A percentile compares a stretch with the other conserved stretches of the same genome.
These are phyloP conservation scores for Cyberlindnera xylosilytica DNA, from an alignment of 805 yeast genomes.

Conservation along the genomic window DNA sequence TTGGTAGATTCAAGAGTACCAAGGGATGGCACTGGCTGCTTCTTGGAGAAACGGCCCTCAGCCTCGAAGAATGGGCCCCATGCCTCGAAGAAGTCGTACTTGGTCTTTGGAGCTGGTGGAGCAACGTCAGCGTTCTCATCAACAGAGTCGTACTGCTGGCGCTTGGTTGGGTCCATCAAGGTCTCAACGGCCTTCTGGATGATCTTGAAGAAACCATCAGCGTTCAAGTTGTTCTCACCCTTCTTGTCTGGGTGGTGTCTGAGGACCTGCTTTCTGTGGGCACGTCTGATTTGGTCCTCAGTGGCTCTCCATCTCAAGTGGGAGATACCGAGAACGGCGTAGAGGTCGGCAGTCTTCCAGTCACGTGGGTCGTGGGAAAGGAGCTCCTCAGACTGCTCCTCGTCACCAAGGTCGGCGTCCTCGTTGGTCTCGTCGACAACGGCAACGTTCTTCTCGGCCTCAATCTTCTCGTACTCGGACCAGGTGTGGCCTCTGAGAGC, in stretches of 20 bases:
- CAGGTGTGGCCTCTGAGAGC: slow-evolving; percentile 95
- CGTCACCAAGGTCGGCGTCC: slow-evolving; percentile 64
- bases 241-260: slow-evolving; percentile 98
- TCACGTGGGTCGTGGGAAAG: slow-evolving; percentile 93
- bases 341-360: slow-evolving; percentile 96
- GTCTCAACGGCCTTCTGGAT: slow-evolving; percentile 96
- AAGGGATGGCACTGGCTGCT: slow-evolving; percentile 80
- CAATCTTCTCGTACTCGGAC: slow-evolving; percentile 94
- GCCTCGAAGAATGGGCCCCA: slow-evolving; percentile 91
- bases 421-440: slow-evolving; percentile 56
- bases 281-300: slow-evolving; percentile 89
- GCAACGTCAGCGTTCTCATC: slow-evolving; percentile 82
- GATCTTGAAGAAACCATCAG: slow-evolving; percentile 96
- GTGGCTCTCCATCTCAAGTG: slow-evolving; percentile 89
- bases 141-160: slow-evolving; percentile 94
- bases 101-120: slow-evolving; percentile 65
- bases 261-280: slow-evolving; percentile 94
- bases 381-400: slow-evolving; percentile 65
- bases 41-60: slow-evolving; percentile 90
- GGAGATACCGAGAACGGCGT: slow-evolving; percentile 92
- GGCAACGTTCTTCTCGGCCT: slow-evolving; percentile 81
- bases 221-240: slow-evolving; percentile 85
- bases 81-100: slow-evolving; percentile 83
- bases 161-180: slow-evolving; percentile 78
- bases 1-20: slow-evolving; percentile 69